Evolutionary conservation across 495 filamentous ascomycete genomes (phyloP).

Genomic region (Hypomontagnella submonticulosa): DNA sequence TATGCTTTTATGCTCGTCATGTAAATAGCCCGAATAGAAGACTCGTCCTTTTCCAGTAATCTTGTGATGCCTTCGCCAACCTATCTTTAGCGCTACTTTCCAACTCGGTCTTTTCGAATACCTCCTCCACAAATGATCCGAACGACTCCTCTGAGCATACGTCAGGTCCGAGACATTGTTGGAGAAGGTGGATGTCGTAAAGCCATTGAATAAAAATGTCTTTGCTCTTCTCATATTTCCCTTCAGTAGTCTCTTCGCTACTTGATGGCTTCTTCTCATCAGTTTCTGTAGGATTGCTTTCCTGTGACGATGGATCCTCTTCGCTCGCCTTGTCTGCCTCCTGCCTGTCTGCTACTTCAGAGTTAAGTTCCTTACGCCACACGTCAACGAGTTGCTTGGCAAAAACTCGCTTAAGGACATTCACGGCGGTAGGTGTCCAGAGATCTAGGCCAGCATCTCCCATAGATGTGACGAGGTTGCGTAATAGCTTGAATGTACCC

Average conservation of each 20-base stretch:
- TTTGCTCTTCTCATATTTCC: slow-evolving; percentile 46
- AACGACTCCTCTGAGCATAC: slow-evolving; percentile 53
- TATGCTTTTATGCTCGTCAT: slow-evolving; percentile 40
- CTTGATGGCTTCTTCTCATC: slow-evolving; percentile 23
- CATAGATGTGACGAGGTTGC: slow-evolving; percentile 74
- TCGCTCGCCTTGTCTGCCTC: slow-evolving; percentile 10
- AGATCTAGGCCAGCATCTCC: slow-evolving; percentile 75
- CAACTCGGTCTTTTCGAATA: slow-evolving; percentile 60
- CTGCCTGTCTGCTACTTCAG: slow-evolving; percentile 7
- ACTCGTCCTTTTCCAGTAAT: slow-evolving; percentile 84
- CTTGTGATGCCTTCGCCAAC: slow-evolving; percentile 67
- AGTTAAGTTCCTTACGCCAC: slow-evolving; percentile 54
- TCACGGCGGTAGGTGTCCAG: slow-evolving; percentile 80
- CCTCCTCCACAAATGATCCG: slow-evolving; percentile 55
- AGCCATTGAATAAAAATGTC: slow-evolving; percentile 77
- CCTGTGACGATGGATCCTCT: slow-evolving; percentile 5
- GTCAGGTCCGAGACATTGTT: slow-evolving; percentile 50
- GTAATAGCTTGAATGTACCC: slow-evolving; percentile 77
- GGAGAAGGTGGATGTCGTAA: slow-evolving; percentile 80
- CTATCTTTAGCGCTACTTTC: slow-evolving; percentile 57
- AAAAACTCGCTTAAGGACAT: slow-evolving; percentile 68
- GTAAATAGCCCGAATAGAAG: slow-evolving; percentile 72
- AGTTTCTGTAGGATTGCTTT: slow-evolving; percentile 22
- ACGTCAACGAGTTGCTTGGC: slow-evolving; percentile 55
- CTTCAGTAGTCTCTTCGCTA: slow-evolving; percentile 5